Percentiles rank a stretch among this genome's conserved stretches.
phyloP scores from a whole-genome alignment of 106 monocot genomes.

The Acanthochlamys bracteata region DNA sequence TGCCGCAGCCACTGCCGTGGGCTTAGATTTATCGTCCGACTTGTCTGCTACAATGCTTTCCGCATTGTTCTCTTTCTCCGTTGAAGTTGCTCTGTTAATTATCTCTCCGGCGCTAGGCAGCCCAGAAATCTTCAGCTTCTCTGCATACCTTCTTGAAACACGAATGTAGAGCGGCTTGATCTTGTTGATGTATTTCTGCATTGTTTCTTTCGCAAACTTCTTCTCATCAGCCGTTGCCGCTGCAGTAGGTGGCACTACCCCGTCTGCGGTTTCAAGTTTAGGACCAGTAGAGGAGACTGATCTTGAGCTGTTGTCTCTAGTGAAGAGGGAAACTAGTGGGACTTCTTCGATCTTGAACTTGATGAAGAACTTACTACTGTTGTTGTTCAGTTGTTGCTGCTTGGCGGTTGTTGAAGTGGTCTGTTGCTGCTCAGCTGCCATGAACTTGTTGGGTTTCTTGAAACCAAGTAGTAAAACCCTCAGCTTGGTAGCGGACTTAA shows the following conservation, averaged over 20 bases:
- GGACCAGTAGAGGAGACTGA: slow-evolving; percentile 8
- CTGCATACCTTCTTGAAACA: slow-evolving; percentile 35
- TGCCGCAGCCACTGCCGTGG: slow-evolving; percentile 2
- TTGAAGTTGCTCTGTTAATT: neutral
- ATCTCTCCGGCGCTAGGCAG: neutral
- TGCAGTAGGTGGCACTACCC: neutral
- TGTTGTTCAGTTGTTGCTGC: slow-evolving; percentile 5
- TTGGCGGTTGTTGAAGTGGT: slow-evolving; percentile 4
- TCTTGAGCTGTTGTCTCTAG: slow-evolving; percentile 35
- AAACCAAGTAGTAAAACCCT: slow-evolving; percentile 50
- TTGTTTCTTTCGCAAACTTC: slow-evolving; percentile 39
- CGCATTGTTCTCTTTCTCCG: neutral
- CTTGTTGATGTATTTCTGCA: slow-evolving; percentile 69
- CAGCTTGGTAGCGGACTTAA: slow-evolving; percentile 63
- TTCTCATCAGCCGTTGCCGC: slow-evolving; percentile 26
- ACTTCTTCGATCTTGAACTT: slow-evolving; percentile 52
- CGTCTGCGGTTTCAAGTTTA: neutral
- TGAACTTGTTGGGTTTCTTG: slow-evolving; percentile 28
- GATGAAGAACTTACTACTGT: slow-evolving; percentile 30
- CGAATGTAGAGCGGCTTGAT: slow-evolving; percentile 66
- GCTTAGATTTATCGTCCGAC: neutral
- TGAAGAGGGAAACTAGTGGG: slow-evolving; percentile 48
- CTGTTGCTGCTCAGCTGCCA: slow-evolving; percentile 4
- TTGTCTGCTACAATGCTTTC: neutral
- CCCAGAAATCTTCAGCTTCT: slow-evolving; percentile 25